Base-by-base conservation (phyloP, 1,284 basidiomycete species). In the Abortiporus biennis region DNA sequence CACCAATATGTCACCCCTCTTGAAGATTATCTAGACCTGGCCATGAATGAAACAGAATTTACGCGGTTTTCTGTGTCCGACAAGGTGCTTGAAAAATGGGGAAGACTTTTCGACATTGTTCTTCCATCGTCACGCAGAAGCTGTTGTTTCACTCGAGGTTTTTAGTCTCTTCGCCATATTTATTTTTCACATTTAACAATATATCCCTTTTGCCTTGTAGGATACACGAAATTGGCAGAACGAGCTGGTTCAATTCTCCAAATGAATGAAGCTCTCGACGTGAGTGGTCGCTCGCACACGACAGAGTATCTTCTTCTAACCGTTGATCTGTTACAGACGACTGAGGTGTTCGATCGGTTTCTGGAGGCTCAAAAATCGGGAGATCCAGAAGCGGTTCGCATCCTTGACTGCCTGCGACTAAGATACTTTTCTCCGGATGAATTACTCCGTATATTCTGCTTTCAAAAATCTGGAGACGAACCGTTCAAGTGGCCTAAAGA, bases 71-170 rank as follows among this genome's bases (percentile, higher is more conserved):
- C 54, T 15, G 67, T 88, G 9, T 72, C 80, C 2, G 76, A 81
- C 43, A 76, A 72, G 40, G 69, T 85, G n/a, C 60, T 89, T 8
- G 51, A 62, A 49, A 86, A 81, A 58, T 88, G 85, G 82, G 85
- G 85, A 0, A 66, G 78, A 19, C 59, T 88, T 19, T 88, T 88
- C 53, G 85, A 89, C 51, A 85, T 89, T 36, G 80, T 86, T 6
- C 56, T 74, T 6, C 83, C 83, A 0, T 77, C 74, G 3, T 64
- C 74, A n/a, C 58, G 57, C 33, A 63, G 82, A 38, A 78, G 75
- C 1, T 88, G 85, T 50, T 89, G 85, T 57, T 89, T 89, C 53
- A 89, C 85, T 15, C 63, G 85, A 64, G 84, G 85, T 85, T 11
- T 16, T 37, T 38, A 13, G 12, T 19, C 23, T n/a, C 8, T 9